Percentiles rank a stretch among this genome's conserved stretches.
phyloP scores from a whole-genome alignment of 371 early-diverging fungal genomes.

The Phascolomyces articulosus region DNA sequence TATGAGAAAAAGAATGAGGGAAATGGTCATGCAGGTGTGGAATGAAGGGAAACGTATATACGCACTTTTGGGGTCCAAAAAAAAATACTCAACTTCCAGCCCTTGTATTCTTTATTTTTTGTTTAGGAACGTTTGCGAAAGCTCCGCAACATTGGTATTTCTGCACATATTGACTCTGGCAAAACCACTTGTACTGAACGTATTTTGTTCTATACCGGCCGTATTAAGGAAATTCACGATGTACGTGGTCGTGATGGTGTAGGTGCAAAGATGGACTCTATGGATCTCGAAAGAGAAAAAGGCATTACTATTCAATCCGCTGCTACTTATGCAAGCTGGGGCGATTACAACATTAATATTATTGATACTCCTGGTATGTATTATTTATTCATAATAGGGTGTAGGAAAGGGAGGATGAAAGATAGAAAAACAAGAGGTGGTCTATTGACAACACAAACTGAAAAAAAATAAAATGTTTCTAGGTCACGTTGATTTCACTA shows the following conservation, averaged over 20 bases:
- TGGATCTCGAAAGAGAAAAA: slow-evolving; percentile 98
- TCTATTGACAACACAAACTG: too few species aligned
- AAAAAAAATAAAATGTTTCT: neutral
- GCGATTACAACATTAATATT: slow-evolving; percentile 83
- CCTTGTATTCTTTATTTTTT: neutral
- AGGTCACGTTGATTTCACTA: slow-evolving; percentile 94
- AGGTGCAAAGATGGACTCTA: slow-evolving; percentile 99
- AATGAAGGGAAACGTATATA: too few species aligned
- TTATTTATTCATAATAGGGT: neutral
- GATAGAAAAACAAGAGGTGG: too few species aligned
- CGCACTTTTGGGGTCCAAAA: too few species aligned
- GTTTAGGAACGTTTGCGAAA: slow-evolving; percentile 56
- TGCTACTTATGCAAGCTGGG: slow-evolving; percentile 87
- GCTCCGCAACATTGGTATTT: slow-evolving; percentile 96
- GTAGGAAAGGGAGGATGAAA: too few species aligned
- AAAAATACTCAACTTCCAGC: too few species aligned
- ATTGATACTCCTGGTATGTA: slow-evolving; percentile 87
- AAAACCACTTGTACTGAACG: slow-evolving; percentile 98
- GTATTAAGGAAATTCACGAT: slow-evolving; percentile 96
- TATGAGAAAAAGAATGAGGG: too few species aligned
- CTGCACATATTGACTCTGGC: slow-evolving; percentile 99
- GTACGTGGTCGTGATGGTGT: slow-evolving; percentile 97
- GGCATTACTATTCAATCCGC: slow-evolving; percentile 94
- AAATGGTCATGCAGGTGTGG: too few species aligned
- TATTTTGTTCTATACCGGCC: slow-evolving; percentile 94